A percentile compares a stretch with the other conserved stretches of the same genome.
phyloP scores from a whole-genome alignment of 176 grass and related monocot species.

The Phragmites australis region DNA sequence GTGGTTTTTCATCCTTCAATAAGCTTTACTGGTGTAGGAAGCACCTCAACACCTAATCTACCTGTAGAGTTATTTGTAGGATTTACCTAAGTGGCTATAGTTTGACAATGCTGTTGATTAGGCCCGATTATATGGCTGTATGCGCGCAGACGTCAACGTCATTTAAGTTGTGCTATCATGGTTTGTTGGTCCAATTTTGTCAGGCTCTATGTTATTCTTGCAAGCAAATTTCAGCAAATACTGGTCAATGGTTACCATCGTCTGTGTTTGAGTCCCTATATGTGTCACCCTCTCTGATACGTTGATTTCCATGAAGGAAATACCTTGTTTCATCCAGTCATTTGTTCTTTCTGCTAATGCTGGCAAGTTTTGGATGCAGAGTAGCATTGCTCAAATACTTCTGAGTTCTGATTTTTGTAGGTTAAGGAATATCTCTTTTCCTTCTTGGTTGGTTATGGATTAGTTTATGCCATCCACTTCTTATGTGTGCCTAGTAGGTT shows the following conservation, averaged over 20 bases:
- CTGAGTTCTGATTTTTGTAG: neutral
- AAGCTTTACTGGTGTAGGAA: slow-evolving; percentile 38
- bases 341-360: neutral
- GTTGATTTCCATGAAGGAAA: slow-evolving; percentile 6
- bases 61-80: slow-evolving; percentile 26
- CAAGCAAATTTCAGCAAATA: slow-evolving; percentile 1
- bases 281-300: neutral
- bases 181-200: neutral
- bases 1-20: slow-evolving; percentile 24
- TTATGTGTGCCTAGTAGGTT: slow-evolving; percentile 1
- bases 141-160: neutral
- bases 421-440: slow-evolving; percentile 14
- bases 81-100: slow-evolving; percentile 31
- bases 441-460: neutral
- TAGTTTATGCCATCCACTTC: neutral
- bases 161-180: slow-evolving; percentile 23
- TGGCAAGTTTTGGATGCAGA: slow-evolving; percentile 3
- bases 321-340: neutral
- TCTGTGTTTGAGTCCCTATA: neutral
- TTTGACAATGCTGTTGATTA: slow-evolving; percentile 13
- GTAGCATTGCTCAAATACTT: neutral
- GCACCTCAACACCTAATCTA: slow-evolving; percentile 40
- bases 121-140: neutral
- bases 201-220: slow-evolving; percentile 5
- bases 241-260: neutral